A percentile compares a stretch with the other conserved stretches of the same genome.
Evolutionary conservation across 108 stramenopile species (phyloP).

Genomic region (Craspedostauros australis): DNA sequence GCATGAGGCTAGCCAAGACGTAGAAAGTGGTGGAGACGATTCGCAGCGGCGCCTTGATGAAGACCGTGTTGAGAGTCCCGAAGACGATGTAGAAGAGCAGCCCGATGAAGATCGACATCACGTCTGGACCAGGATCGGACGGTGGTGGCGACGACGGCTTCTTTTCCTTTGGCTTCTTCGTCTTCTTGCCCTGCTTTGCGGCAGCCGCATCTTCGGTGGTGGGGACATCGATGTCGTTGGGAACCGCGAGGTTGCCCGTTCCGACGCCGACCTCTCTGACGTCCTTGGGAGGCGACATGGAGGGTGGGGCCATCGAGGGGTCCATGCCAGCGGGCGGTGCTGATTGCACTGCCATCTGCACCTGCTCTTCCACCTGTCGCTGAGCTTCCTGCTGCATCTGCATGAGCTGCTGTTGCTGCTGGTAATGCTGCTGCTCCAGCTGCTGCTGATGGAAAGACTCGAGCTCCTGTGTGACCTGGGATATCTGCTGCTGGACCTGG

Average conservation of each 20-base stretch:
- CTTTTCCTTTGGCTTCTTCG: conserved; percentile 5
- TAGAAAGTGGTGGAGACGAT: conserved; percentile 24
- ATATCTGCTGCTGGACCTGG: background rate
- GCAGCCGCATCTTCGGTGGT: conserved; percentile 1
- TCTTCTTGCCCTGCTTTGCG: conserved; percentile 5
- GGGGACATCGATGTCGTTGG: background rate
- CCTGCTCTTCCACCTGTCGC: background rate
- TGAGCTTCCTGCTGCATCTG: conserved; percentile 10
- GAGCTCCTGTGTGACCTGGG: too few species aligned
- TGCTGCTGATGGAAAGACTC: conserved; percentile 1
- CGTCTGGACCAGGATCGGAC: conserved; percentile 30
- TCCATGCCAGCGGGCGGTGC: background rate
- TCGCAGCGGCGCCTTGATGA: conserved; percentile 40
- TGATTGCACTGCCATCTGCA: background rate
- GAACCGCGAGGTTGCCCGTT: conserved; percentile 1
- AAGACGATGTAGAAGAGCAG: conserved; percentile 42
- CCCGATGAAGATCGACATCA: conserved; percentile 46
- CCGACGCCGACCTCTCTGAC: conserved; percentile 8
- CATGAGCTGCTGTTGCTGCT: conserved; percentile 5
- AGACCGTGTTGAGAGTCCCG: conserved; percentile 30
- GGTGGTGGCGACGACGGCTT: conserved; percentile 16
- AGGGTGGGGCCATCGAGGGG: background rate
- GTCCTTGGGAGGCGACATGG: background rate
- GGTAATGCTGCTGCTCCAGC: background rate
- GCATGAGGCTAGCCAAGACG: conserved; percentile 2